Evolutionary conservation across 148 eudicot genomes (phyloP).

Genomic region (Amaranthus cruentus): DNA sequence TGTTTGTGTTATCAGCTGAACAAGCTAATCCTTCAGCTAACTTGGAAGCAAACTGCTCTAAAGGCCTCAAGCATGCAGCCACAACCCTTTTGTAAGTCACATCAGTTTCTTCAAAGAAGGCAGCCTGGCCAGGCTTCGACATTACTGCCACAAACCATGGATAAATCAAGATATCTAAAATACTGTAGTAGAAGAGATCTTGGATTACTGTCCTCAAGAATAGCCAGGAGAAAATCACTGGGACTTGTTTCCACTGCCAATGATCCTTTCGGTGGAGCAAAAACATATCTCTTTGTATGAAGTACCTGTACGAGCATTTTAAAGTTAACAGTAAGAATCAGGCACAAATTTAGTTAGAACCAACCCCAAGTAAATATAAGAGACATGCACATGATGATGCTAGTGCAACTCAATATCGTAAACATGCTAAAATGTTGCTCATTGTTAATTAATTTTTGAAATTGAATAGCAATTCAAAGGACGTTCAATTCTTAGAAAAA

Average conservation of each 20-base stretch:
- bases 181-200: conserved; percentile 65
- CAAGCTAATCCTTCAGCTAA: conserved; percentile 55
- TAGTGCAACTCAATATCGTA: no score
- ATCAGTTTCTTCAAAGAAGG: conserved; percentile 89
- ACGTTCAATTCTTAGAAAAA: no score
- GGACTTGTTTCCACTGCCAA: conserved; percentile 84
- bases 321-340: conserved; percentile 1
- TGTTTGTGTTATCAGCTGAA: conserved; percentile 43
- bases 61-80: conserved; percentile 64
- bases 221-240: conserved; percentile 67
- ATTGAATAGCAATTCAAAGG: no score
- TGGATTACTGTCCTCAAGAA: conserved; percentile 64
- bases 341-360: background rate
- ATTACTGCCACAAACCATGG: conserved; percentile 85
- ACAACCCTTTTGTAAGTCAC: conserved; percentile 82
- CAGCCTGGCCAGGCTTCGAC: conserved; percentile 82
- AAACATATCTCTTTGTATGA: conserved; percentile 67
- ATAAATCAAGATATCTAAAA: conserved; percentile 86
- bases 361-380: background rate
- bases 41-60: conserved; percentile 58
- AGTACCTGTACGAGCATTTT: conserved; percentile 43
- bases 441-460: no score
- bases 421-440: no score
- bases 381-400: no score
- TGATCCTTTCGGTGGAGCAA: conserved; percentile 91